Evolutionary conservation across 345 rosid genomes (phyloP), one percentile per base, ranked within the genome.

Genomic region (Toxicodendron radicans): DNA sequence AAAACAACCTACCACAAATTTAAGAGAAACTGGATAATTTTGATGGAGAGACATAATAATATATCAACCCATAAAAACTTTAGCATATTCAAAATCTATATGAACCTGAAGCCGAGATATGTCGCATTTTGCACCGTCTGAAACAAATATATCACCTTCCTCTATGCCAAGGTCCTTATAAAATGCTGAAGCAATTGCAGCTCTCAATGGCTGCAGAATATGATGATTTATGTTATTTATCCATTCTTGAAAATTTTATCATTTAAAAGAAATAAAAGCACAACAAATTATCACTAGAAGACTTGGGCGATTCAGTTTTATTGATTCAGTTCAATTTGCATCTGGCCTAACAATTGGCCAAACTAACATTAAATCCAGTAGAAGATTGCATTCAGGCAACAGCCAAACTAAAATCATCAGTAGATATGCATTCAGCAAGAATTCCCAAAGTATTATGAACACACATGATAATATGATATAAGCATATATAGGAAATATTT

Each of bases 121-220:
- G 66, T 95, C 98, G 78, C 98, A 91, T 76, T 95, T 93, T 70
- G 99, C 99, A 86, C 98, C 99, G 85, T 95, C 98, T 66, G 98
- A 95, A 67, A 95, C 99, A 83, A 95, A 95, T 67, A 95, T 83
- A 76, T 95, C 98, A 66, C 76, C 93, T 23, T 89, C 97, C 69
- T 79, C 92, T 64, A 95, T 87, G 83, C 93, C 96, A 80, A 95
- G 93, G 75, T 86, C 87, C 17, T 75, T 24, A 78, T 93, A 95
- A 79, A 83, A 95, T 59, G 91, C 81, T 54, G 91, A 85, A 18
- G 94, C 90, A 82, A 95, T 82, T 64, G 96, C 95, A 75, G 89
- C 71, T 83, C 99, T 89, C 75, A 95, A 33, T 64, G 88, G 90
- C 99, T 95, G 89, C 81, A 86, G 43, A 73, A 41, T 62, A 67